A percentile compares a stretch with the other conserved stretches of the same genome.
phyloP scores from a whole-genome alignment of 1,139 yeast species.

The Geotrichum aggregatum region DNA sequence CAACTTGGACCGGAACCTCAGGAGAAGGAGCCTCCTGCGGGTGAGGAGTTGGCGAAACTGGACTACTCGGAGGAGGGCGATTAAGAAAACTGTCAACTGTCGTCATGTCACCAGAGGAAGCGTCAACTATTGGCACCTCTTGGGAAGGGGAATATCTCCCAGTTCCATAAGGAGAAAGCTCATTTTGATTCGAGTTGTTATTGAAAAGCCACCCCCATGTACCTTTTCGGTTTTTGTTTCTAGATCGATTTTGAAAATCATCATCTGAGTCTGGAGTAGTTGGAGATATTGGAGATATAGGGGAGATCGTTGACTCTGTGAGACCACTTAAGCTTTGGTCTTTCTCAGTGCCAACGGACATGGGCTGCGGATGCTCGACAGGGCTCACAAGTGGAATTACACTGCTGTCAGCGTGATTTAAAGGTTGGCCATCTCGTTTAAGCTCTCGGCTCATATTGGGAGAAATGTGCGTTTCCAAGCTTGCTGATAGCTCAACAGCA shows the following conservation, averaged over 20 bases:
- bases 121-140: background rate
- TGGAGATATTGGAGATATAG: constrained; percentile 11
- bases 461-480: no score
- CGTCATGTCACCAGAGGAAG: constrained; percentile 1
- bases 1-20: background rate
- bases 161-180: background rate
- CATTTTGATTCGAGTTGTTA: constrained; percentile 1
- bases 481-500: background rate
- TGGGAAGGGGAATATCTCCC: constrained; percentile 2
- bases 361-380: background rate
- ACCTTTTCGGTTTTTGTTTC: constrained; percentile 23
- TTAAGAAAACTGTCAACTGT: constrained; percentile 12
- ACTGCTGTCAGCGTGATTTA: background rate
- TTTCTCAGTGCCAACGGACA: background rate
- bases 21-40: background rate
- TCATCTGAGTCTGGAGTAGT: constrained; percentile 13
- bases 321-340: background rate
- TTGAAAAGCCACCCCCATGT: constrained; percentile 31
- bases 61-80: background rate
- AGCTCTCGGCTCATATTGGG: no score
- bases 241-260: constrained; percentile 16
- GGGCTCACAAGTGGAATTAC: background rate
- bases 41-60: background rate
- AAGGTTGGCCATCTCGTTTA: no score
- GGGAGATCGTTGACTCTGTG: background rate